These are phyloP conservation scores for Corymbia citriodora DNA, from an alignment of 441 rosid species.

Conservation along the genomic window DNA sequence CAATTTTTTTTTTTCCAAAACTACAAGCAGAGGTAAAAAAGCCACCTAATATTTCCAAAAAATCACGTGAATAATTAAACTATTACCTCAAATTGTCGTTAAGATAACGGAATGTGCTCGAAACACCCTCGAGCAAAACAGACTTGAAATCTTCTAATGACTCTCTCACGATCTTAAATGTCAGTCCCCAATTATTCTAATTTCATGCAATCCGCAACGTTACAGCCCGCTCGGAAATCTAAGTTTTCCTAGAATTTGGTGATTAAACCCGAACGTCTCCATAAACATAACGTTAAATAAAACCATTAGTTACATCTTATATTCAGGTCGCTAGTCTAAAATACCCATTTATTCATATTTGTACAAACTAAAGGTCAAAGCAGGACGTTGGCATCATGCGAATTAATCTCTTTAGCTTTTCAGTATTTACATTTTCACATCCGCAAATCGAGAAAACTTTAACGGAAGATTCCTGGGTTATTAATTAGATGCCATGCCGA, in stretches of 20 bases:
- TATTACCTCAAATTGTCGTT: neutral
- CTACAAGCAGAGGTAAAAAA: neutral
- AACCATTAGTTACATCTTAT: neutral
- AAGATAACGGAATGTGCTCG: accelerated
- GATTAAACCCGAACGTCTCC: neutral
- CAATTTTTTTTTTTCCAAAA: neutral
- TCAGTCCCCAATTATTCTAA: neutral
- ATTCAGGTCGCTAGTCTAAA: neutral
- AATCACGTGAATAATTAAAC: neutral
- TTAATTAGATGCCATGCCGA: neutral
- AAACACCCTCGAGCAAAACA: neutral
- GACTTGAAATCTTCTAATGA: neutral
- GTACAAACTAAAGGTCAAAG: neutral
- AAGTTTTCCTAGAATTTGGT: neutral
- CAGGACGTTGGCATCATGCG: neutral
- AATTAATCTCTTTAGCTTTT: neutral
- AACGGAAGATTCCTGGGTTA: neutral
- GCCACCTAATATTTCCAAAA: neutral
- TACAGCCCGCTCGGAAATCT: neutral
- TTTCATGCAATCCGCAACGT: neutral
- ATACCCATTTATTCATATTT: neutral
- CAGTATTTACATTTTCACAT: neutral
- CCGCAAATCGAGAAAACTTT: neutral
- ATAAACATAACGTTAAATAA: neutral
- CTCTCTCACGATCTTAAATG: neutral